Evolutionary conservation across 1,284 basidiomycete species (phyloP), one percentile per base, ranked within the genome.

Genomic region (Thecaphora frezii): DNA sequence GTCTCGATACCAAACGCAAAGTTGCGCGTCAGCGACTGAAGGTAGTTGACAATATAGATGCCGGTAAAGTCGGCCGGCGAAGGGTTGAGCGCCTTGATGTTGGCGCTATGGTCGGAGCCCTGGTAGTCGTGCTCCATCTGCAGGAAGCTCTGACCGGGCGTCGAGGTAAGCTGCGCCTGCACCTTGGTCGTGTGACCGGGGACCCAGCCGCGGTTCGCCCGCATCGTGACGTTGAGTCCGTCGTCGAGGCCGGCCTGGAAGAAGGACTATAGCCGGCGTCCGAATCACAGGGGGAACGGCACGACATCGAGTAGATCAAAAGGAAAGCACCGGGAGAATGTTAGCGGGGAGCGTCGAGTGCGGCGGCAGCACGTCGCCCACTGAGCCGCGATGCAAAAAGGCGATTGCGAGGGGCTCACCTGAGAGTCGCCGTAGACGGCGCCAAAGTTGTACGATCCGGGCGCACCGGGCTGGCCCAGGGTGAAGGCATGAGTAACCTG

Each of bases 401-500:
- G n/a, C n/a, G n/a, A n/a, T n/a, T n/a, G n/a, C n/a, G 5, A 16
- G 33, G 10, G 12, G 18, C 33, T 9, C 33, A 36, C 65, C 52
- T 67, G 86, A 74, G 88, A 85, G 76, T 88, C 93, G 19, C 91
- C 93, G 81, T 89, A 97, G 46, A 97, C 86, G 19, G 93, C 91
- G 55, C 90, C 90, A 80, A 98, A 97, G 81, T 91, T 93, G 83
- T 99, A 99, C 41, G 88, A 88, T 86, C 57, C 73, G 66, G 77
- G 75, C 46, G 76, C 72, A 38, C 54, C 63, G 51, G 75, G 74
- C 18, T 89, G 64, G 28, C 90, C 91, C 59, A 93, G 82, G 52
- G 88, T 84, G 82, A 99, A 97, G 39, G 92, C 91, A 81, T 99
- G 96, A 57, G 93, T 93, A 76, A 97, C 89, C 83, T 97, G 93